These are phyloP conservation scores for Dioscorea cayenensis DNA, from an alignment of 116 monocot species.

Conservation along the genomic window DNA sequence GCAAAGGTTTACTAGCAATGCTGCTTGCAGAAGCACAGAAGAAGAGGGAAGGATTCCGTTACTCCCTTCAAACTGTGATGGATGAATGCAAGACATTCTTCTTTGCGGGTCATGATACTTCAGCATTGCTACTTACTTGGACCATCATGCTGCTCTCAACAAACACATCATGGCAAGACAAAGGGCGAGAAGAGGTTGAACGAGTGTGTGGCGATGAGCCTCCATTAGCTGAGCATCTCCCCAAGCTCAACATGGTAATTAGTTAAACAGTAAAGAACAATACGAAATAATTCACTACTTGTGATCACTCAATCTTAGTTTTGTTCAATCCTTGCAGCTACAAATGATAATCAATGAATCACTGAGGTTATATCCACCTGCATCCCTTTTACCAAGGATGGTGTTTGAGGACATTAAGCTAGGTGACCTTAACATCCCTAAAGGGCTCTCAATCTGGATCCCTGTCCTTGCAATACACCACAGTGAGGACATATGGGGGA, in stretches of 20 bases:
- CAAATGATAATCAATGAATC: conserved; percentile 95
- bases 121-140: conserved; percentile 86
- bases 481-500: conserved; percentile 69
- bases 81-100: conserved; percentile 98
- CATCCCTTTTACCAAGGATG: conserved; percentile 81
- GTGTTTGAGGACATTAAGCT: conserved; percentile 82
- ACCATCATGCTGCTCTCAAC: conserved; percentile 94
- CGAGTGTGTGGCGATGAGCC: conserved; percentile 35
- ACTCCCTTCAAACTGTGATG: conserved; percentile 59
- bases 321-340: conserved; percentile 33
- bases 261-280: no score
- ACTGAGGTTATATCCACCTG: conserved; percentile 82
- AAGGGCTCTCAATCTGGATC: conserved; percentile 97
- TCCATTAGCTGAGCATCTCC: conserved; percentile 53
- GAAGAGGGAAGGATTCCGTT: conserved; percentile 33
- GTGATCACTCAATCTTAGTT: neutral
- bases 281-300: no score
- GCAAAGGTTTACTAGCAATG: conserved; percentile 48
- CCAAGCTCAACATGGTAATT: conserved; percentile 67
- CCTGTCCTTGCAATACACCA: conserved; percentile 94
- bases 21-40: conserved; percentile 44
- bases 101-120: conserved; percentile 93
- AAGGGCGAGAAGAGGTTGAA: conserved; percentile 61
- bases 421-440: conserved; percentile 72
- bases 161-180: conserved; percentile 72